Conservation (phyloP, 495 filamentous ascomycete species). For the Daldinia caldariorum region DNA sequence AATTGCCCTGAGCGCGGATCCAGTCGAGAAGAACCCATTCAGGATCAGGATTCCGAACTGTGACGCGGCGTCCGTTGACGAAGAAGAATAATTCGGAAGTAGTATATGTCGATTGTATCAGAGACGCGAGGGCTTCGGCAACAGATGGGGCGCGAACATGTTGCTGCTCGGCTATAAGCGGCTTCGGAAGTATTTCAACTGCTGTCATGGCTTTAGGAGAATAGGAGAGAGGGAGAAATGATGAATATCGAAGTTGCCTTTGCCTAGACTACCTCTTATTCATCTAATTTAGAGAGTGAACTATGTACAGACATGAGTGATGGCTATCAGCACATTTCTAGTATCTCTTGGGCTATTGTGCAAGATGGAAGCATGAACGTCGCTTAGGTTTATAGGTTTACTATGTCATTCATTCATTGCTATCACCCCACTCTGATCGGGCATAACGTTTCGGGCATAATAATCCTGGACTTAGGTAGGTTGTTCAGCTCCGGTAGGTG, state of each 20-base stretch:
- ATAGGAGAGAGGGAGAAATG: neutral
- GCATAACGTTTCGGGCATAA: constrained; percentile 6
- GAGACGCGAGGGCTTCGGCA: constrained; percentile 38
- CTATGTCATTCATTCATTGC: too few species aligned
- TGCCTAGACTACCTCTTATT: neutral
- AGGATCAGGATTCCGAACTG: constrained; percentile 44
- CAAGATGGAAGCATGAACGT: neutral
- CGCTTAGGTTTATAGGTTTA: neutral
- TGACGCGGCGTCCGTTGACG: constrained; percentile 47
- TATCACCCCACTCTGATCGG: constrained; percentile 3
- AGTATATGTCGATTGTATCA: constrained; percentile 39
- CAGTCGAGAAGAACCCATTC: constrained; percentile 45
- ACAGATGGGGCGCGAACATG: constrained; percentile 26
- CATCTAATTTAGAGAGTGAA: neutral
- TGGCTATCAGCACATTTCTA: neutral
- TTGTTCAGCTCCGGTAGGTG: neutral
- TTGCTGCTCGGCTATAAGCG: constrained; percentile 9
- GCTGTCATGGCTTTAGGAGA: constrained; percentile 27
- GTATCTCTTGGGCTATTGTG: neutral
- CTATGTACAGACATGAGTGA: neutral
- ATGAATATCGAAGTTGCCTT: neutral
- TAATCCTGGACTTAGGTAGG: neutral
- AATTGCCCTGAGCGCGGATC: constrained; percentile 38
- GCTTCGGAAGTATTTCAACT: constrained; percentile 33
- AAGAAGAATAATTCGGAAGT: constrained; percentile 47